Evolutionary conservation across 1,139 yeast genomes (phyloP), one percentile per base, ranked within the genome.

Genomic region (Candida sp.): DNA sequence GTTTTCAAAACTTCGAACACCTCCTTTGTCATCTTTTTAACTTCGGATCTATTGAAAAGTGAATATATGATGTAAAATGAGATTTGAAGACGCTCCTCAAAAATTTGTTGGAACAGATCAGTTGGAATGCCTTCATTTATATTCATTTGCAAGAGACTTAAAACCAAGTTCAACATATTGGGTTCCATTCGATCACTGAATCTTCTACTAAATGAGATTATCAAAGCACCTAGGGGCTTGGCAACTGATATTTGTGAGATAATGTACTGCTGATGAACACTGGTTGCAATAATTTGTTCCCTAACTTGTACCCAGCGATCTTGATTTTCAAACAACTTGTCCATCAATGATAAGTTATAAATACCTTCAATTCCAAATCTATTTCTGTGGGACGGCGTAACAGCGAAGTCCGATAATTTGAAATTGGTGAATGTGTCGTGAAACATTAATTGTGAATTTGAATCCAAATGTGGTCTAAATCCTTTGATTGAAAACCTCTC

Each of bases 151-250:
- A 89, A 63, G 27, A 87, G 67, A 33, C 72, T 67, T 9, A 74
- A 60, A 2, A 81, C 73, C 43, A 81, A 66, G 22, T 63, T 63
- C 52, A 79, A 58, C 50, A 76, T 73, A 1, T 70, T 58, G 0
- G 62, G 43, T 42, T 60, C 60, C 12, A 79, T 54, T 12, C 57
- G 53, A 19, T 64, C 68, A 32, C 63, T 57, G 48, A 61, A 73
- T 38, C 62, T 63, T 43, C 74, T 69, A 52, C 84, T 77, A 50
- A 77, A 77, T 0, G 95, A 81, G 0, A 95, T 83, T 27, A 87
- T 50, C 12, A 90, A 66, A 1, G 93, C 90, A 41, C 95, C 91
- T 76, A 87, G 82, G 0, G 96, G 79, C 55, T 83, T 84, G 3
- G 88, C 84, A 23, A 86, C 77, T 3, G 79, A 68, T 21, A 84